Percentiles rank a stretch among this genome's conserved stretches.
Conservation (phyloP, 352 stramenopile species). For the Phytophthora podocarpi region DNA sequence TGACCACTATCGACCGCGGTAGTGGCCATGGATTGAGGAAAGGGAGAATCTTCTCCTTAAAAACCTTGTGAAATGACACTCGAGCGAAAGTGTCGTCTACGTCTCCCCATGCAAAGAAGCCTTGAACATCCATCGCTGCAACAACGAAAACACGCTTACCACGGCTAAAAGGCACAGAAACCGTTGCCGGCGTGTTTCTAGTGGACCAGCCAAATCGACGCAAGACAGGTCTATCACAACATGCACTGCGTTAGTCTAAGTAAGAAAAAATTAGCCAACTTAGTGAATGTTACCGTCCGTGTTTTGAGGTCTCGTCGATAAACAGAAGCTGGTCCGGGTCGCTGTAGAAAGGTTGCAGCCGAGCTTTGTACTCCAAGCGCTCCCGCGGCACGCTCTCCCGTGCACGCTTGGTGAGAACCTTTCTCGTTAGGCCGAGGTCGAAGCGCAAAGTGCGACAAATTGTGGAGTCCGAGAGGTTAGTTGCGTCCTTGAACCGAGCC, state of each 20-base stretch:
- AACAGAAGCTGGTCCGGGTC: too few species aligned
- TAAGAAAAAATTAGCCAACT: too few species aligned
- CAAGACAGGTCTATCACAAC: too few species aligned
- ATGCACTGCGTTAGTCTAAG: too few species aligned
- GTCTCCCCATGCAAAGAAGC: neutral
- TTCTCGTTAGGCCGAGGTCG: neutral
- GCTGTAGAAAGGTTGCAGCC: too few species aligned
- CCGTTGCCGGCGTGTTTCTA: neutral
- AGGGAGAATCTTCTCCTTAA: neutral
- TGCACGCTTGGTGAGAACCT: neutral
- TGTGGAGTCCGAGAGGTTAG: neutral
- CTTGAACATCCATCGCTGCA: slow-evolving; percentile 21
- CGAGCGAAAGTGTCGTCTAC: neutral
- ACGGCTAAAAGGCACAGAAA: neutral
- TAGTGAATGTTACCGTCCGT: neutral
- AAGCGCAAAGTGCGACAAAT: neutral
- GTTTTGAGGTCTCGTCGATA: neutral
- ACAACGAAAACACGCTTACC: neutral
- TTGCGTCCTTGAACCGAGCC: neutral
- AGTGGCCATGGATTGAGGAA: neutral
- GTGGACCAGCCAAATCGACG: neutral
- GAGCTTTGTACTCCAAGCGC: neutral
- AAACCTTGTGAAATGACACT: neutral
- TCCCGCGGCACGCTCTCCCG: neutral
- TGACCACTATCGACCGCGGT: neutral